Evolutionary conservation across 208 protist genomes (phyloP), one percentile per base, ranked within the genome.

Genomic region (Trypanosoma grayi): DNA sequence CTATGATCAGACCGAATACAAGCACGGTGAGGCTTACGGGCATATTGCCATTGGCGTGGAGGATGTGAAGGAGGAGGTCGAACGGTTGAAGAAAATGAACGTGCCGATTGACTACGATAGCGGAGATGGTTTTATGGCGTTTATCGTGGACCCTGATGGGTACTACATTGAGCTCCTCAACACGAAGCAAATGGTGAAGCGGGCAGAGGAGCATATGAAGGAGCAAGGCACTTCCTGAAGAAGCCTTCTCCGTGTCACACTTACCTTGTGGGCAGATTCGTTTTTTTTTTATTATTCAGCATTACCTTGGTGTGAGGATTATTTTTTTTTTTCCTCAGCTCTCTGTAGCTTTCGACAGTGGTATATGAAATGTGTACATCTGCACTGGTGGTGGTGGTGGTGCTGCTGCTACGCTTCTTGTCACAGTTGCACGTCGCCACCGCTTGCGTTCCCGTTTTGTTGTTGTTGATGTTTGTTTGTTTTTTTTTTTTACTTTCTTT

Each of bases 91-190:
- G 22, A 24, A 60, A 52, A 66, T 79, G 44, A 67, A 83, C 41
- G 72, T 90, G 0, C 71, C 79, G 1, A 59, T 91, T 34, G 82
- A 89, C 55, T 94, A 91, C 70, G 82, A 92, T 41, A 77, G 84
- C 28, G 77, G 79, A 0, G 54, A 60, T 10, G 85, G 85, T 34
- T 90, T 92, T 60, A 95, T 95, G 81, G 82, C 81, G 0, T 95
- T 92, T 52, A 77, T 95, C 10, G 68, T 85, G 18, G 89, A 92
- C 60, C 89, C 89, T 14, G 85, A 95, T 53, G 83, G 81, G 46
- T 93, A 95, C 67, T 81, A 87, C 57, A 78, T 95, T 62, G 89
- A 95, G 69, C 59, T 93, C 7, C 73, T 95, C 34, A 74, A 95
- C 68, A 76, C 83, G 31, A 79, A 89, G 46, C 75, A 54, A 65